Conservation (phyloP, 1,139 yeast genomes). For the Saccharomyces pastorianus region DNA sequence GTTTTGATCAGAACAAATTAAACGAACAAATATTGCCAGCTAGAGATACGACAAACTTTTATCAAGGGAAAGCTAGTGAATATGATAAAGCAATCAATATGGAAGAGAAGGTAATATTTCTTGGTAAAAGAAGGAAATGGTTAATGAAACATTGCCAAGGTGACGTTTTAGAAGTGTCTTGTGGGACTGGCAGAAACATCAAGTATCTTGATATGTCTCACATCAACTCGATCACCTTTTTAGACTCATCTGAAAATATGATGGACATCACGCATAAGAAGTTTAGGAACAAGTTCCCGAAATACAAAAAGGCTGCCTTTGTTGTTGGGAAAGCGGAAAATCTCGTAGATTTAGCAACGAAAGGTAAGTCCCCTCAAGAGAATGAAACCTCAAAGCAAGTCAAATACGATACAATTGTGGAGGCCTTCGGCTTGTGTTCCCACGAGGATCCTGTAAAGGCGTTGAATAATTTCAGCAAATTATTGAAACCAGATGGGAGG, state of each 20-base stretch:
- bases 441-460: conserved; percentile 89
- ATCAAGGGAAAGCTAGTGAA: conserved; percentile 66
- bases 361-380: conserved; percentile 7
- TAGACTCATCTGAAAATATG: conserved; percentile 82
- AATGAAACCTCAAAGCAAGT: conserved; percentile 25
- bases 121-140: conserved; percentile 81
- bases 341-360: conserved; percentile 47
- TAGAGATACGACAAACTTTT: conserved; percentile 76
- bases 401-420: conserved; percentile 83
- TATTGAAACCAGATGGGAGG: conserved; percentile 86
- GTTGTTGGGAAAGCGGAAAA: conserved; percentile 93
- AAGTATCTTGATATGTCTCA: conserved; percentile 56
- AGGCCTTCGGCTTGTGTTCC: conserved; percentile 92
- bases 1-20: conserved; percentile 43
- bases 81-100: conserved; percentile 78
- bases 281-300: conserved; percentile 59
- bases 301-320: conserved; percentile 65
- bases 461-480: conserved; percentile 57
- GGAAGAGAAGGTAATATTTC: conserved; percentile 76
- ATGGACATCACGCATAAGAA: conserved; percentile 69
- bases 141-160: conserved; percentile 72
- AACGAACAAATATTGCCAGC: conserved; percentile 51
- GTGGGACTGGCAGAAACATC: conserved; percentile 93
- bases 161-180: conserved; percentile 86
- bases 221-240: conserved; percentile 66